Evolutionary conservation across 2,329 filamentous ascomycete species (phyloP).

Genomic region (Nemania abortiva): DNA sequence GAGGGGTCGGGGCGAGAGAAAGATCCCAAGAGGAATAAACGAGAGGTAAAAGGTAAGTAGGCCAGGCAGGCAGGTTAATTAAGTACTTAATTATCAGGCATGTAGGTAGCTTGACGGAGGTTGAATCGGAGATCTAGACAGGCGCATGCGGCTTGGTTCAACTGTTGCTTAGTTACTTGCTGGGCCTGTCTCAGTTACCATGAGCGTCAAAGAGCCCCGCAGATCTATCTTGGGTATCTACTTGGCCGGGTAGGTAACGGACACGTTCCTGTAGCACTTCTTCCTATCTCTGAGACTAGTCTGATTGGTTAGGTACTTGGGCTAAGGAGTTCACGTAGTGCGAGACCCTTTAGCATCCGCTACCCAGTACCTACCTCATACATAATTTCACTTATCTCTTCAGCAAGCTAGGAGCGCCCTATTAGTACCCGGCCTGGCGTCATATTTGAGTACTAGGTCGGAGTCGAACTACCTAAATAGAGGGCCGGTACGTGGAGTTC

Average conservation of each 20-base stretch:
- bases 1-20: background rate
- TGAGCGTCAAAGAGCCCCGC: constrained; percentile 25
- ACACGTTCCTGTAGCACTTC: background rate
- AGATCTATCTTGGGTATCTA: constrained; percentile 8
- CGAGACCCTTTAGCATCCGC: constrained; percentile 19
- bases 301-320: background rate
- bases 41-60: background rate
- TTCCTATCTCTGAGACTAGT: constrained; percentile 25
- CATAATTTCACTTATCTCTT: constrained; percentile 32
- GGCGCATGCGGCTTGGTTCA: constrained; percentile 22
- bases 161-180: constrained; percentile 16
- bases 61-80: no score
- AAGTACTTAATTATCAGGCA: background rate
- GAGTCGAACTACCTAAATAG: constrained; percentile 25
- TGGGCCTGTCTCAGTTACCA: constrained; percentile 4
- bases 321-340: constrained; percentile 5
- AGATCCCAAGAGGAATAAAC: background rate
- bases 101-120: constrained; percentile 17
- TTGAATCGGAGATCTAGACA: constrained; percentile 18
- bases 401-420: constrained; percentile 9
- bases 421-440: constrained; percentile 15
- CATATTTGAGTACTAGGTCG: constrained; percentile 17
- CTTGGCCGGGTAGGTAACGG: background rate
- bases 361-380: background rate
- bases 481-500: constrained; percentile 9